These are phyloP conservation scores for Dissoconium aciculare DNA, from an alignment of 2,329 filamentous ascomycete genomes.

Conservation along the genomic window DNA sequence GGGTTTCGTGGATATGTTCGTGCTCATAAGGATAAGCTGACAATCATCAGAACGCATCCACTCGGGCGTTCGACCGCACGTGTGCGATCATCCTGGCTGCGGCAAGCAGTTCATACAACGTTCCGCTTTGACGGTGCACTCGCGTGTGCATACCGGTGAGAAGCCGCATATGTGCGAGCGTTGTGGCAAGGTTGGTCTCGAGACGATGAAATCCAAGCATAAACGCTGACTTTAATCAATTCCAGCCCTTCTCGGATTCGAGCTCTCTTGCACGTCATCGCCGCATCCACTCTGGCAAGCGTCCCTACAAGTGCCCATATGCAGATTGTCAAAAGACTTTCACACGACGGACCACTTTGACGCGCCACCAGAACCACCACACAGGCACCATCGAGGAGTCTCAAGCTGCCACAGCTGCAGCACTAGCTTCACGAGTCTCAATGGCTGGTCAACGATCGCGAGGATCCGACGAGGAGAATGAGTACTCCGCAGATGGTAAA, in stretches of 20 bases:
- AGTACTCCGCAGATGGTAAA: constrained; percentile 49
- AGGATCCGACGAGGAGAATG: constrained; percentile 52
- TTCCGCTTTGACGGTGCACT: constrained; percentile 87
- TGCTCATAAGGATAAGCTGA: constrained; percentile 3
- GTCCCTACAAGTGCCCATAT: constrained; percentile 94
- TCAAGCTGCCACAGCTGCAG: constrained; percentile 73
- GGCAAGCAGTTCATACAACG: constrained; percentile 96
- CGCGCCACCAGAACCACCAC: constrained; percentile 89
- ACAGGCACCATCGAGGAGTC: constrained; percentile 91
- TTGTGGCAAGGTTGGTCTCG: constrained; percentile 78
- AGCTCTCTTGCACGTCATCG: constrained; percentile 87
- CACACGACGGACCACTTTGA: constrained; percentile 85
- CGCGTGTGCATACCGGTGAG: constrained; percentile 90
- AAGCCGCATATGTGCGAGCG: constrained; percentile 97
- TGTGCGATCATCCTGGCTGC: constrained; percentile 77
- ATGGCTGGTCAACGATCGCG: constrained; percentile 34
- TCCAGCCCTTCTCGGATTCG: constrained; percentile 85
- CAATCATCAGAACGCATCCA: constrained; percentile 69
- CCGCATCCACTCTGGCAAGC: constrained; percentile 85
- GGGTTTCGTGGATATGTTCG: constrained; percentile 21
- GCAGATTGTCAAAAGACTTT: constrained; percentile 98
- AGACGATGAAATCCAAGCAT: too few relatives aligned
- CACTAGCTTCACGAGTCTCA: constrained; percentile 46
- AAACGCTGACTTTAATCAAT: constrained; percentile 13
- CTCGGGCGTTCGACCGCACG: constrained; percentile 76